phyloP scores from a whole-genome alignment of 2,329 filamentous ascomycete genomes.

The Dothistroma pini region DNA sequence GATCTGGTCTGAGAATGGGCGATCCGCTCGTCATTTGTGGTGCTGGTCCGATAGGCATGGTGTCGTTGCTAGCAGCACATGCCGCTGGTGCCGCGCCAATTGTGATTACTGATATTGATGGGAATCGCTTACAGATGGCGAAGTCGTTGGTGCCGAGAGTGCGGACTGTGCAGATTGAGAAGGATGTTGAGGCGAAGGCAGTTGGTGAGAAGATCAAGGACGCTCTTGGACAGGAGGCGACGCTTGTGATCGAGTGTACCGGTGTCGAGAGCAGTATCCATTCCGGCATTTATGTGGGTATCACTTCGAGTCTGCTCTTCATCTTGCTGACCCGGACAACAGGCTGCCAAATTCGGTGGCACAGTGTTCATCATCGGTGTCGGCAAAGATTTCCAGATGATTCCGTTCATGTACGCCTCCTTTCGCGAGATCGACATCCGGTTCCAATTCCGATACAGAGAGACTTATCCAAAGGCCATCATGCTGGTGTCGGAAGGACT shows the following conservation, averaged over 20 bases:
- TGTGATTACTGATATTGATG: slow-evolving; percentile 45
- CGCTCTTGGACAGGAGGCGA: slow-evolving; percentile 34
- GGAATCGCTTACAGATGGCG: slow-evolving; percentile 39
- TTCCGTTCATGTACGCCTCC: slow-evolving; percentile 40
- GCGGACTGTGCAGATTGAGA: slow-evolving; percentile 37
- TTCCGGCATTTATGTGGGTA: slow-evolving; percentile 33
- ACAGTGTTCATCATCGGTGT: slow-evolving; percentile 38
- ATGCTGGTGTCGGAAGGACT: slow-evolving; percentile 39
- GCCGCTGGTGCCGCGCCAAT: slow-evolving; percentile 44
- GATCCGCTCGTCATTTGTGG: slow-evolving; percentile 38
- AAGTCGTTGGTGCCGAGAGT: slow-evolving; percentile 37
- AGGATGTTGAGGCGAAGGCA: slow-evolving; percentile 36
- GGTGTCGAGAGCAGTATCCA: slow-evolving; percentile 35
- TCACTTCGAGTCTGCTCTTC: background rate
- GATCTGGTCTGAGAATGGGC: slow-evolving; percentile 40
- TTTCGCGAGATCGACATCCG: slow-evolving; percentile 39
- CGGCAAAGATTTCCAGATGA: slow-evolving; percentile 36
- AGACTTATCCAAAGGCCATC: slow-evolving; percentile 43
- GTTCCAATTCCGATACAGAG: slow-evolving; percentile 40
- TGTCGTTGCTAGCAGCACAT: slow-evolving; percentile 42
- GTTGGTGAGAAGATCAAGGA: slow-evolving; percentile 35
- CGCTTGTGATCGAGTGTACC: slow-evolving; percentile 37
- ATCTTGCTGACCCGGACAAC: slow-evolving; percentile 4
- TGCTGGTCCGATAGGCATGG: slow-evolving; percentile 38
- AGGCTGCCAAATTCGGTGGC: slow-evolving; percentile 37